phyloP scores from a whole-genome alignment of 768 basidiomycete genomes.

The Mycena amicta region DNA sequence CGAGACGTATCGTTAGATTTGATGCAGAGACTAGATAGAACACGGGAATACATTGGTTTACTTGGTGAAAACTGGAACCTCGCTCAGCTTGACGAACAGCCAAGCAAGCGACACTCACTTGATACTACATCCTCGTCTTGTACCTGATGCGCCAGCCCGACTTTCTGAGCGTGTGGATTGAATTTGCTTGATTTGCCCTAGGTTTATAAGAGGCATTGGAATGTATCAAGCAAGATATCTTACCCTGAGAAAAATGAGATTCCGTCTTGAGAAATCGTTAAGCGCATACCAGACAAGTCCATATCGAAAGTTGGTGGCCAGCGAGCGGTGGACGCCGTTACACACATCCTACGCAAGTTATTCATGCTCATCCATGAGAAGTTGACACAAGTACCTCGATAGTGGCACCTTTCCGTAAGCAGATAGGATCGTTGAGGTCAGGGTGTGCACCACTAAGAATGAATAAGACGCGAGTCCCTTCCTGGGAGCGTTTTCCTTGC shows the following conservation, averaged over 20 bases:
- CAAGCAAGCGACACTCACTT: slow-evolving; percentile 51
- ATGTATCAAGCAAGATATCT: no score
- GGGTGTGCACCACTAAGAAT: slow-evolving; percentile 81
- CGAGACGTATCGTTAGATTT: slow-evolving; percentile 47
- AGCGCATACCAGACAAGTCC: slow-evolving; percentile 90
- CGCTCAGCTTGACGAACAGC: no score
- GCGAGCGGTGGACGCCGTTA: slow-evolving; percentile 87
- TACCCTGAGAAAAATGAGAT: no score
- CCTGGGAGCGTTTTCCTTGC: no score
- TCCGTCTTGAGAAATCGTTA: no score
- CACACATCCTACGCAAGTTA: slow-evolving; percentile 67
- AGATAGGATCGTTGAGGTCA: slow-evolving; percentile 89
- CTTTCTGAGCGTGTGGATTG: slow-evolving; percentile 91
- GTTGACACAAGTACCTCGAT: slow-evolving; percentile 87
- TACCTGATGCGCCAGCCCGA: slow-evolving; percentile 81
- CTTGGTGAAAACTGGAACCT: slow-evolving; percentile 38
- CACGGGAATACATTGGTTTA: slow-evolving; percentile 10
- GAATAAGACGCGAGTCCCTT: no score
- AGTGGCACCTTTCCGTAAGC: slow-evolving; percentile 87
- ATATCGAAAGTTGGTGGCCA: slow-evolving; percentile 91
- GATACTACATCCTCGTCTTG: slow-evolving; percentile 90
- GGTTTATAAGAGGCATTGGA: no score
- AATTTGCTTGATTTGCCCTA: slow-evolving; percentile 96
- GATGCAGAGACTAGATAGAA: not conserved
- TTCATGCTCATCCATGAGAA: no score